phyloP scores from a whole-genome alignment of 1,139 yeast species.

The Scheffersomyces lignicola region DNA sequence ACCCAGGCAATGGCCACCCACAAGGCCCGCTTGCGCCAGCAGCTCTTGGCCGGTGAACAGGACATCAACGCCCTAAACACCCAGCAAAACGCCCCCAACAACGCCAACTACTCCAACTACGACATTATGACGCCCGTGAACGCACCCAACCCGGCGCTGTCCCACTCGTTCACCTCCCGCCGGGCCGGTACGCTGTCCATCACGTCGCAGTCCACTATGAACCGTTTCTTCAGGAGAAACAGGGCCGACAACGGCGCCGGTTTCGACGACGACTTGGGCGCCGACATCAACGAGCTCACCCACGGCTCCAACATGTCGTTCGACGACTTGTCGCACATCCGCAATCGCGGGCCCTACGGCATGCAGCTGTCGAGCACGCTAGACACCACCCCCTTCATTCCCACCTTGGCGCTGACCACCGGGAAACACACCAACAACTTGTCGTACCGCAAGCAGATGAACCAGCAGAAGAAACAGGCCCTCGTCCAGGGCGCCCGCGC shows the following conservation, averaged over 20 bases:
- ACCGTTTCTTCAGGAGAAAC: slow-evolving; percentile 46
- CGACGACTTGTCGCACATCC: slow-evolving; percentile 60
- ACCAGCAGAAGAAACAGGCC: slow-evolving; percentile 63
- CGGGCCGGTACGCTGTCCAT: slow-evolving; percentile 30
- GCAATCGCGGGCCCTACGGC: slow-evolving; percentile 67
- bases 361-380: slow-evolving; percentile 32
- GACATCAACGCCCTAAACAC: slow-evolving; percentile 23
- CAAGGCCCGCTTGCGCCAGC: slow-evolving; percentile 34
- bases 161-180: slow-evolving; percentile 7
- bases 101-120: slow-evolving; percentile 11
- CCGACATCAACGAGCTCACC: slow-evolving; percentile 43
- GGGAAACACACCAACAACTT: slow-evolving; percentile 41
- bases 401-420: slow-evolving; percentile 54
- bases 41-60: slow-evolving; percentile 32
- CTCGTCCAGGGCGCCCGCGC: slow-evolving; percentile 50
- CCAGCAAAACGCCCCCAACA: slow-evolving; percentile 13
- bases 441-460: slow-evolving; percentile 68
- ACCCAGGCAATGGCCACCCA: slow-evolving; percentile 14
- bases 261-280: slow-evolving; percentile 56
- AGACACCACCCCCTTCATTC: slow-evolving; percentile 74
- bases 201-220: slow-evolving; percentile 42
- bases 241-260: slow-evolving; percentile 25
- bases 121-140: slow-evolving; percentile 18
- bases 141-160: slow-evolving; percentile 5
- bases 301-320: slow-evolving; percentile 51